phyloP scores from a whole-genome alignment of 2,329 filamentous ascomycete genomes.

The Hypoxylon sp. region DNA sequence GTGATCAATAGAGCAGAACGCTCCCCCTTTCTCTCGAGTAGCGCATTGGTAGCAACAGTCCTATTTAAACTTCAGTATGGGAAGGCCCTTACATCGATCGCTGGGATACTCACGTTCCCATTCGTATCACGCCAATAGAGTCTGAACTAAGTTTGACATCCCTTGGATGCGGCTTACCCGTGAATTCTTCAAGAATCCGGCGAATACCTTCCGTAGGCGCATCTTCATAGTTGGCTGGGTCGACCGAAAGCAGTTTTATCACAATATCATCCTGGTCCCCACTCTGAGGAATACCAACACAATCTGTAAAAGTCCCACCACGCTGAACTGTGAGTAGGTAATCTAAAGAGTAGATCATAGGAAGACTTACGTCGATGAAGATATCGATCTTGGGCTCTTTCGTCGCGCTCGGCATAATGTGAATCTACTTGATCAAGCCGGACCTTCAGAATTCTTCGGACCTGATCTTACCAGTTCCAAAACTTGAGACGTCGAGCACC shows the following conservation, averaged over 20 bases:
- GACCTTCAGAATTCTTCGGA: not conserved
- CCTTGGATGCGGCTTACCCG: slow-evolving; percentile 66
- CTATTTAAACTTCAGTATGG: slow-evolving; percentile 59
- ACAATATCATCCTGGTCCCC: slow-evolving; percentile 75
- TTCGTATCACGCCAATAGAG: slow-evolving; percentile 48
- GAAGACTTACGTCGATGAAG: slow-evolving; percentile 38
- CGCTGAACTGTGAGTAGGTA: slow-evolving; percentile 29
- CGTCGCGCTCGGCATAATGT: slow-evolving; percentile 25
- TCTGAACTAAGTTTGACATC: slow-evolving; percentile 52
- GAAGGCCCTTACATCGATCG: not conserved
- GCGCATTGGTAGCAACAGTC: slow-evolving; percentile 80
- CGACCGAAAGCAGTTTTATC: slow-evolving; percentile 80
- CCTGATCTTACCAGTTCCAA: not conserved
- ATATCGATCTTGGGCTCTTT: slow-evolving; percentile 38
- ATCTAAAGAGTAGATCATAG: not conserved
- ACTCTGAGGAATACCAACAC: slow-evolving; percentile 66
- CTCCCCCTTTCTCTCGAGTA: slow-evolving; percentile 80
- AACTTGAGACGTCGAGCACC: slow-evolving; percentile 5
- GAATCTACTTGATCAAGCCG: not conserved
- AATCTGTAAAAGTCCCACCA: slow-evolving; percentile 45
- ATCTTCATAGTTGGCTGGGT: slow-evolving; percentile 77
- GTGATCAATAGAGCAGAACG: slow-evolving; percentile 77
- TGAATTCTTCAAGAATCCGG: slow-evolving; percentile 72
- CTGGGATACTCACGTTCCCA: slow-evolving; percentile 40
- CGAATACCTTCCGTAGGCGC: slow-evolving; percentile 80